phyloP scores from a whole-genome alignment of 164 flowering plant genomes.

The Litsea cubeba region DNA sequence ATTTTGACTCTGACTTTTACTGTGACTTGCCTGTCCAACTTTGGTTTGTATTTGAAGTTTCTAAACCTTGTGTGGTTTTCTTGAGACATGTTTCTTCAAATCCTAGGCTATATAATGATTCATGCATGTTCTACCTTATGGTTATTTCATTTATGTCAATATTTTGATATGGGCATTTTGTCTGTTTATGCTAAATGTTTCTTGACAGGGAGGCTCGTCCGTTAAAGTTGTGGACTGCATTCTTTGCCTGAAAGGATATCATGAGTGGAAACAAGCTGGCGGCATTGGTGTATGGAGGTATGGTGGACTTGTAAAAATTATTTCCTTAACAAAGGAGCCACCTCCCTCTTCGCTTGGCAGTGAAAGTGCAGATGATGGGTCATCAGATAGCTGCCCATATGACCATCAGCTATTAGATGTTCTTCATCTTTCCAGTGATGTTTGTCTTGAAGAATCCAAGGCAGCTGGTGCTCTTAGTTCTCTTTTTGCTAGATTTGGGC shows the following conservation, averaged over 20 bases:
- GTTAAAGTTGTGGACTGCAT: constrained; percentile 83
- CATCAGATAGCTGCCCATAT: constrained; percentile 48
- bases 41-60: too few species aligned
- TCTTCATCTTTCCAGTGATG: constrained; percentile 49
- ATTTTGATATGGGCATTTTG: neutral
- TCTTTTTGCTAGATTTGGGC: constrained; percentile 67
- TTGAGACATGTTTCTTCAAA: neutral
- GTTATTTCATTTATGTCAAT: neutral
- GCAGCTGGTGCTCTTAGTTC: constrained; percentile 45
- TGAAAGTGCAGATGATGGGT: constrained; percentile 67
- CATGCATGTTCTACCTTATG: neutral
- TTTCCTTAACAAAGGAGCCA: constrained; percentile 42
- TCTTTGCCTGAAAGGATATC: constrained; percentile 77
- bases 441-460: constrained; percentile 52
- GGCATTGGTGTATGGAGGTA: constrained; percentile 86
- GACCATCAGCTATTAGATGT: constrained; percentile 56
- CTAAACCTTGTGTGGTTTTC: neutral
- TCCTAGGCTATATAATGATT: neutral
- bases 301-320: constrained; percentile 75
- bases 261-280: constrained; percentile 87
- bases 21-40: neutral
- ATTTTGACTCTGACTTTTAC: neutral
- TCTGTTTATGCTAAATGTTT: neutral
- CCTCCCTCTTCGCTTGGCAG: constrained; percentile 36
- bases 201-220: constrained; percentile 70